Evolutionary conservation across 2,329 filamentous ascomycete genomes (phyloP), one percentile per base, ranked within the genome.

Genomic region (Nannizziopsis arthrosporioides): DNA sequence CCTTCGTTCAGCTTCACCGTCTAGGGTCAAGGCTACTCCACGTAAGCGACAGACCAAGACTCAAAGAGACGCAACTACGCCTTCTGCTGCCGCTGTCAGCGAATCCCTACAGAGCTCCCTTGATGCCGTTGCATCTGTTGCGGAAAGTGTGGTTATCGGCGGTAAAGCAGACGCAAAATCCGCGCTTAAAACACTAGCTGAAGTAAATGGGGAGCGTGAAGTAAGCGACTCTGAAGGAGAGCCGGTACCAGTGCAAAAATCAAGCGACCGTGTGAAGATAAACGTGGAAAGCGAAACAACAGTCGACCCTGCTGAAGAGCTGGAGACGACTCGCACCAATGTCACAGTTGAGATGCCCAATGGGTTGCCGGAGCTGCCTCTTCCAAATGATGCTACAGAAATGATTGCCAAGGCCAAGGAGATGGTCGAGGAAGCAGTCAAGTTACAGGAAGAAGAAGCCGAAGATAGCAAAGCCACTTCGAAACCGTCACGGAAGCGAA

Each of bases 381-480:
- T 81, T 10, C 80, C 85, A 0, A 84, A 88, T 54, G 84, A 92
- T 58, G 82, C 88, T 1, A 76, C 84, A 49, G 77, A 81, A 48
- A 88, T 95, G 83, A 82, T 96, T 51, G 81, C 81, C 22, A 81
- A 86, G 59, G 92, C 92, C 30, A 87, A 83, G 68, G 78, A 82
- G 56, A 94, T 95, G 85, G 89, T 95, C 4, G 77, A 84, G 53
- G 80, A 80, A 55, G 81, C 81, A 30, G 73, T 81, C 48, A 71
- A 68, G 54, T 59, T 61, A 52, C 72, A 61, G 60, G 68, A 57
- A 45, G 63, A 63, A 10, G 60, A 68, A 6, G 61, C 62, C 5
- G 64, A 67, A 35, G 60, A 51, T 22, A 58, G 55, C 22, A 42
- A 52, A 6, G 30, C 50, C n/a, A 42, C 45, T 15, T 53, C 61